phyloP scores from a whole-genome alignment of 441 rosid species.

The Pelargonium fulgidum region DNA sequence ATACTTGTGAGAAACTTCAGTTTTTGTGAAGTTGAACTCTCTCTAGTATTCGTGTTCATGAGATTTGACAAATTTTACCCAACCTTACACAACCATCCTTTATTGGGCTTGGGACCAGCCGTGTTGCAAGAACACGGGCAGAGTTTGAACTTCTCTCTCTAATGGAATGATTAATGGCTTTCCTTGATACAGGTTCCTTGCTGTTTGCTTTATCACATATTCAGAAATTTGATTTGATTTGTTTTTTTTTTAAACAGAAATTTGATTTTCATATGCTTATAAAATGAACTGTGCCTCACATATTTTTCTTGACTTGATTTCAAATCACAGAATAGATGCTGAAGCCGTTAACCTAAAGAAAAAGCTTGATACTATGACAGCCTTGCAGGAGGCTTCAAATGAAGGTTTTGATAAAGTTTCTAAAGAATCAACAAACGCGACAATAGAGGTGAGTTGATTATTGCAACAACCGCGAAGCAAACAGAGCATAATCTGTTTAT shows the following conservation, averaged over 20 bases:
- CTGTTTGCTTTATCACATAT: background rate
- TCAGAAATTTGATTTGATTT: no score
- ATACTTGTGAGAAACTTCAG: background rate
- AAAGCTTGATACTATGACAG: slow-evolving; percentile 50
- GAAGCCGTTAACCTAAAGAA: slow-evolving; percentile 65
- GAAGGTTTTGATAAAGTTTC: slow-evolving; percentile 43
- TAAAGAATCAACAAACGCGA: slow-evolving; percentile 37
- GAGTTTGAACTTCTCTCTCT: background rate
- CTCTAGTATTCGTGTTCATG: no score
- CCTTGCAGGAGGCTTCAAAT: slow-evolving; percentile 29
- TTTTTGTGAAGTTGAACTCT: background rate
- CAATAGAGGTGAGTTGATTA: slow-evolving; percentile 57
- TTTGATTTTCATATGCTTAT: background rate
- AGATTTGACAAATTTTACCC: no score
- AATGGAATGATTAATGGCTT: background rate
- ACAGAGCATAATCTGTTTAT: background rate
- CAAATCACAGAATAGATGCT: slow-evolving; percentile 69
- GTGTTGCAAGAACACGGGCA: no score
- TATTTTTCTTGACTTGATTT: slow-evolving; percentile 24
- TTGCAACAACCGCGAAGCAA: slow-evolving; percentile 10
- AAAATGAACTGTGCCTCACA: background rate
- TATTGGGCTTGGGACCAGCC: no score
- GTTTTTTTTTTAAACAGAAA: no score
- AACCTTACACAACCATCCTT: no score
- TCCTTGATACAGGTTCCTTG: background rate